A percentile compares a stretch with the other conserved stretches of the same genome.
Evolutionary conservation across 441 rosid genomes (phyloP).

Genomic region (Erodium moschatum): DNA sequence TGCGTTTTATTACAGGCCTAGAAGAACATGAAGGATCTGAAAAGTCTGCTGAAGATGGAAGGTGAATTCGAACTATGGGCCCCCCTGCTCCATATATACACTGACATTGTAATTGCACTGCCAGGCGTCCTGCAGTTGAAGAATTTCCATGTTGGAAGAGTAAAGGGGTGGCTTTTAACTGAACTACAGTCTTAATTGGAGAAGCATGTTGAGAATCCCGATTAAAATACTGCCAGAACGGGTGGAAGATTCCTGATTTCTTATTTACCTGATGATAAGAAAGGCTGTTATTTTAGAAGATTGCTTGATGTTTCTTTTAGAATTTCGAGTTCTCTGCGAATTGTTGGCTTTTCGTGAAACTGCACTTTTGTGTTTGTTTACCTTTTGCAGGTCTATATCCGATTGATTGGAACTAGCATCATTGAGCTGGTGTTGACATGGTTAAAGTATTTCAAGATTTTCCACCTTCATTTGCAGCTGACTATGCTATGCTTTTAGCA

Average conservation of each 20-base stretch:
- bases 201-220: slow-evolving; percentile 18
- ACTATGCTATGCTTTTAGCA: slow-evolving; percentile 43
- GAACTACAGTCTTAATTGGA: slow-evolving; percentile 4
- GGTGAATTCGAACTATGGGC: slow-evolving; percentile 20
- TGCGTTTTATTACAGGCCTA: slow-evolving; percentile 26
- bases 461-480: slow-evolving; percentile 37
- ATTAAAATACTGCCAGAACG: slow-evolving; percentile 12
- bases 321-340: slow-evolving; percentile 31
- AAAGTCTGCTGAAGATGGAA: slow-evolving; percentile 13
- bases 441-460: slow-evolving; percentile 28
- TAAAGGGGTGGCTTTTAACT: neutral
- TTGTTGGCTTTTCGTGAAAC: slow-evolving; percentile 40
- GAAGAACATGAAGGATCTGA: slow-evolving; percentile 18
- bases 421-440: slow-evolving; percentile 45
- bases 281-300: slow-evolving; percentile 32
- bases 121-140: slow-evolving; percentile 12
- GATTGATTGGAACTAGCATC: slow-evolving; percentile 37
- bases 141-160: slow-evolving; percentile 10
- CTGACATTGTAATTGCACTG: slow-evolving; percentile 11
- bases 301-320: slow-evolving; percentile 35
- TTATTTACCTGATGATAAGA: slow-evolving; percentile 11
- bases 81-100: slow-evolving; percentile 8
- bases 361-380: slow-evolving; percentile 37
- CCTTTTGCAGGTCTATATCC: slow-evolving; percentile 62
- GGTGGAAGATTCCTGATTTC: slow-evolving; percentile 21